Evolutionary conservation across 2,329 filamentous ascomycete genomes (phyloP), one percentile per base, ranked within the genome.

Genomic region (Anisogramma anomala): DNA sequence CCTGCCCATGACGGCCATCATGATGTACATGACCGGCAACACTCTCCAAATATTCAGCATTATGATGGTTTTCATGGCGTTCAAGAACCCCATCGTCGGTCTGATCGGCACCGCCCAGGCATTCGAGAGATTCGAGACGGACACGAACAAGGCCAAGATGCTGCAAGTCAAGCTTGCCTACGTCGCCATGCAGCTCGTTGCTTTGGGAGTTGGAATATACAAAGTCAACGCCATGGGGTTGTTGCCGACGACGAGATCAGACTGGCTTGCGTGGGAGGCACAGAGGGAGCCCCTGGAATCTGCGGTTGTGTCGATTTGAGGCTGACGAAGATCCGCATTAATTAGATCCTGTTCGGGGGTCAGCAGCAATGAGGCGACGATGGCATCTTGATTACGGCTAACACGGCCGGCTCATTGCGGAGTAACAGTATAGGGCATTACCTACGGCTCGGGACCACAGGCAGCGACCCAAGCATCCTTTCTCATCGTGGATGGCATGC

Each of bases 1-100:
- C 58, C 71, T 98, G 34, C 91, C 91, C 44, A 98, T 98, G 91
- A 96, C 93, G 43, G 88, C 82, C 49, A 89, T 98, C 60, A 95
- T 95, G 80, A 96, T 96, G 87, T 98, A 98, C 73, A 98, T 98
- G 91, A 93, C 89, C 23, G 91, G 91, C 55, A 98, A 96, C 67
- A 87, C 85, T 47, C 76, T 98, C 34, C 91, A 98, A 61, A 96
- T 98, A 51, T 98, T 98, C 69, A 93, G 84, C 64, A 96, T 98
- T 64, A 96, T 96, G 86, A 98, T 96, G 88, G 89, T 96, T 14
- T 88, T 89, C 55, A 96, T 95, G 83, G 80, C 94, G 33, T 98
- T 98, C 73, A 96, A 96, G 71, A 93, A 84, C 51, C 91, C 91
- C 8, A 73, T 98, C 46, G 77, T 85, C 62, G 91, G 88, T 25